Conservation (phyloP, 208 protist species). For the Borovskyia barvae region DNA sequence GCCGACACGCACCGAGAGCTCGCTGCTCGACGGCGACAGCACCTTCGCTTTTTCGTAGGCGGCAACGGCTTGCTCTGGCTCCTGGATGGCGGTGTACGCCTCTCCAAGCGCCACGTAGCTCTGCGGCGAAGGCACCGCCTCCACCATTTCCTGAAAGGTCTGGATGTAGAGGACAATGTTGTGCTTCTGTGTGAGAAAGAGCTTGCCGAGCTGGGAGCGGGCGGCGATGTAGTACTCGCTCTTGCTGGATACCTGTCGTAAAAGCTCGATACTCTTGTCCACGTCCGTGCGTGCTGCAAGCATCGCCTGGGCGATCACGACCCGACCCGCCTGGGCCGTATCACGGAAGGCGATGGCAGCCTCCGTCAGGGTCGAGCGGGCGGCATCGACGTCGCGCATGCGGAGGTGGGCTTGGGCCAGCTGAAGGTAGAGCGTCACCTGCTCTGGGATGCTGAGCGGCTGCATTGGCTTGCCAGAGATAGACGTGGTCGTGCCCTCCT, state of each 20-base stretch:
- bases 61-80: constrained; percentile 89
- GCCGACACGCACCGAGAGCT: constrained; percentile 91
- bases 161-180: constrained; percentile 78
- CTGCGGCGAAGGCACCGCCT: constrained; percentile 63
- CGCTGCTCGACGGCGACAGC: constrained; percentile 76
- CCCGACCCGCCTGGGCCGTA: constrained; percentile 69
- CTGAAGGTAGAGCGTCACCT: constrained; percentile 88
- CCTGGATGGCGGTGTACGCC: constrained; percentile 86
- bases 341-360: constrained; percentile 58
- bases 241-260: constrained; percentile 64
- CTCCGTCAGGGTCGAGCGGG: constrained; percentile 63
- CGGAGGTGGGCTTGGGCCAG: constrained; percentile 77
- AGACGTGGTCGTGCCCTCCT: constrained; percentile 10
- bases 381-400: constrained; percentile 74
- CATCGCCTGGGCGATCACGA: constrained; percentile 85
- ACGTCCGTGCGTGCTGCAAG: constrained; percentile 80
- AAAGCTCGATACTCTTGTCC: constrained; percentile 79
- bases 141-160: constrained; percentile 91
- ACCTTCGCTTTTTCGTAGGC: constrained; percentile 87
- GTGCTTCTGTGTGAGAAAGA: constrained; percentile 83
- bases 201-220: constrained; percentile 85
- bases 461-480: constrained; percentile 61
- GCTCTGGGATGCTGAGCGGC: constrained; percentile 76
- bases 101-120: constrained; percentile 87
- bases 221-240: constrained; percentile 81